These are phyloP conservation scores for Sarocladium kiliense DNA, from an alignment of 2,329 filamentous ascomycete genomes.

Conservation along the genomic window DNA sequence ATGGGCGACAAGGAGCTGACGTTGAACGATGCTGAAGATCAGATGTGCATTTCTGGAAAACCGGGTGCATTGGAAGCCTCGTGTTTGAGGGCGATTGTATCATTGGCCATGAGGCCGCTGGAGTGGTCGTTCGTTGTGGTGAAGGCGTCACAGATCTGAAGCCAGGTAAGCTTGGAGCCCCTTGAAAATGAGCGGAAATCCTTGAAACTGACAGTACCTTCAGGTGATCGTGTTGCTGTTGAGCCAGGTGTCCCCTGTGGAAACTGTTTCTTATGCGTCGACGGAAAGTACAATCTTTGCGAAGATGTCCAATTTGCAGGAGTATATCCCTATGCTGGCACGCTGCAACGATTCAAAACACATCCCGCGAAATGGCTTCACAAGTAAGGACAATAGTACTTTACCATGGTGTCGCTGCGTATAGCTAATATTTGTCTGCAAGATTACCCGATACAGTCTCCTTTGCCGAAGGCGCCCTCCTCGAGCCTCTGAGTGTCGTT, in stretches of 20 bases:
- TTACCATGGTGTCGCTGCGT: too few relatives aligned
- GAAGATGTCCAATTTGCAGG: slow-evolving; percentile 55
- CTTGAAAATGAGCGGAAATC: neutral
- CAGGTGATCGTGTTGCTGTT: slow-evolving; percentile 56
- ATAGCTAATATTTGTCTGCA: slow-evolving; percentile 4
- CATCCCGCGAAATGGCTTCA: slow-evolving; percentile 55
- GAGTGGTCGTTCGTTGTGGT: slow-evolving; percentile 52
- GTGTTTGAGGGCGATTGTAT: slow-evolving; percentile 60
- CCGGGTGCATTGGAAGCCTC: slow-evolving; percentile 57
- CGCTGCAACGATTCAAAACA: slow-evolving; percentile 50
- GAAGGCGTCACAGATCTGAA: slow-evolving; percentile 47
- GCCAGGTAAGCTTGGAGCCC: slow-evolving; percentile 45
- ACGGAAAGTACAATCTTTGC: slow-evolving; percentile 57
- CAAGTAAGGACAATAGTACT: slow-evolving; percentile 26
- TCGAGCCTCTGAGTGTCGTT: slow-evolving; percentile 60
- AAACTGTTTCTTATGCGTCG: slow-evolving; percentile 49
- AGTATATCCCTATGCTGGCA: slow-evolving; percentile 51
- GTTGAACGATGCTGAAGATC: slow-evolving; percentile 34
- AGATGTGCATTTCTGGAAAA: slow-evolving; percentile 65
- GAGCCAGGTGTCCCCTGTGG: slow-evolving; percentile 60
- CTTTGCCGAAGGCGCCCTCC: slow-evolving; percentile 55
- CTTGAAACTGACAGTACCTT: neutral
- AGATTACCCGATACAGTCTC: slow-evolving; percentile 49
- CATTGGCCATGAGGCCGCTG: slow-evolving; percentile 60
- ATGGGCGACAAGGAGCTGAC: neutral